Conservation (phyloP, 78 protist species). For the Polysphondylium violaceum region DNA sequence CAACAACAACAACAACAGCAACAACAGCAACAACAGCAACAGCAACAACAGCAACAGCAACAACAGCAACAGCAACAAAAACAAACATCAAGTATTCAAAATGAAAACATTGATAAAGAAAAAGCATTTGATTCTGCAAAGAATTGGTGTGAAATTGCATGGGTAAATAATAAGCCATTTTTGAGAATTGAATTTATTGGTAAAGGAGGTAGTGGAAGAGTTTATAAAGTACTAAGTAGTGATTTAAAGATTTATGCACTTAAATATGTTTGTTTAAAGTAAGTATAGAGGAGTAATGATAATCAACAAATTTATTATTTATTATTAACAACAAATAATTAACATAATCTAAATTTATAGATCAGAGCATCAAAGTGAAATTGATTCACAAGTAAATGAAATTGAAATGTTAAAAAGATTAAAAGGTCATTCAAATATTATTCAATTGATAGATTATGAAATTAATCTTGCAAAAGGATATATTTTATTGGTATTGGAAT, state of each 20-base stretch:
- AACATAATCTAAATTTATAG: background rate
- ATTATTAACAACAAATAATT: too few relatives aligned
- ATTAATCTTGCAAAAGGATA: conserved; percentile 16
- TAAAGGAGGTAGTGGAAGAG: conserved; percentile 88
- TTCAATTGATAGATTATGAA: conserved; percentile 86
- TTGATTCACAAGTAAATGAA: conserved; percentile 87
- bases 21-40: conserved; percentile 15
- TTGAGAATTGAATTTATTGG: conserved; percentile 82
- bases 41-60: background rate
- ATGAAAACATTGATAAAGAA: conserved; percentile 8
- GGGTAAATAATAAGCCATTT: conserved; percentile 65
- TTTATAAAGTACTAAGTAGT: conserved; percentile 48
- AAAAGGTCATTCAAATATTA: conserved; percentile 38
- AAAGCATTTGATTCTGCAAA: conserved; percentile 4
- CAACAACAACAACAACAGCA: background rate
- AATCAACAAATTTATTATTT: background rate
- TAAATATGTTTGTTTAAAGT: conserved; percentile 53
- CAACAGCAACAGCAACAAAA: conserved; percentile 5
- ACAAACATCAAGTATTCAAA: background rate
- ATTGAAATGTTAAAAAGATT: conserved; percentile 84
- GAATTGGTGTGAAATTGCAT: conserved; percentile 53
- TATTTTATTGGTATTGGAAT: conserved; percentile 91
- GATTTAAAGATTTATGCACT: conserved; percentile 71
- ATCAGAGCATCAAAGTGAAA: conserved; percentile 63
- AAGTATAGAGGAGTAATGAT: background rate